Conservation (phyloP, 2,329 filamentous ascomycete genomes). For the Claviceps quebecensis region DNA sequence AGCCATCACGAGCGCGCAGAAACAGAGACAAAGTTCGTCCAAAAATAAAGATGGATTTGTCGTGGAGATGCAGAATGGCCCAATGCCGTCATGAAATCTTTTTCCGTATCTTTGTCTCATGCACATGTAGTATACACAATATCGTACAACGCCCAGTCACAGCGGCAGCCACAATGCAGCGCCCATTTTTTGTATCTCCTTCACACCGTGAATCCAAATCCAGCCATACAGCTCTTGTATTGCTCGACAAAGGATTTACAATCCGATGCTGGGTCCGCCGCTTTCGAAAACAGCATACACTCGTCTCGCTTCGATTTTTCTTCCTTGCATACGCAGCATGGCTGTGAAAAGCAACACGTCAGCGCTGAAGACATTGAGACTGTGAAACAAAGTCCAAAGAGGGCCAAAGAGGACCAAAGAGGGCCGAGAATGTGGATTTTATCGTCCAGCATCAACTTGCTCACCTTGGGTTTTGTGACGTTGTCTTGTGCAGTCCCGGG, state of each 20-base stretch:
- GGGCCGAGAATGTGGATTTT: no score
- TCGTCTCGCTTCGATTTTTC: constrained; percentile 89
- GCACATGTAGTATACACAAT: constrained; percentile 13
- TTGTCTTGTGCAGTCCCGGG: constrained; percentile 18
- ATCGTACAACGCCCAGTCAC: not conserved
- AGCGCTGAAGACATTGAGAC: not conserved
- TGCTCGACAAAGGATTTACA: constrained; percentile 72
- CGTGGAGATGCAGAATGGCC: constrained; percentile 2
- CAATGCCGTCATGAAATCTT: not conserved
- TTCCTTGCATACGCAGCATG: constrained; percentile 94
- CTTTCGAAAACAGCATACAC: constrained; percentile 94
- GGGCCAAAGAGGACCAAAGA: no score
- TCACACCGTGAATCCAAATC: constrained; percentile 71
- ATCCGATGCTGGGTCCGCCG: constrained; percentile 67
- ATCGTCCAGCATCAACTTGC: no score
- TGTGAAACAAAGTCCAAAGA: no score
- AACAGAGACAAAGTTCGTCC: not conserved
- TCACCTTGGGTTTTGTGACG: constrained; percentile 30
- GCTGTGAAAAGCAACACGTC: constrained; percentile 35
- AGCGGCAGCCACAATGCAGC: not conserved
- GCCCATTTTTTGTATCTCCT: not conserved
- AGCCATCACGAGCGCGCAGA: not conserved
- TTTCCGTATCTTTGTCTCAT: constrained; percentile 7
- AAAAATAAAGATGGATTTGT: not conserved
- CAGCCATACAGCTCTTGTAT: constrained; percentile 85